A percentile compares a stretch with the other conserved stretches of the same genome.
Conservation (phyloP, 495 filamentous ascomycete species). For the Penicillium silybi region DNA sequence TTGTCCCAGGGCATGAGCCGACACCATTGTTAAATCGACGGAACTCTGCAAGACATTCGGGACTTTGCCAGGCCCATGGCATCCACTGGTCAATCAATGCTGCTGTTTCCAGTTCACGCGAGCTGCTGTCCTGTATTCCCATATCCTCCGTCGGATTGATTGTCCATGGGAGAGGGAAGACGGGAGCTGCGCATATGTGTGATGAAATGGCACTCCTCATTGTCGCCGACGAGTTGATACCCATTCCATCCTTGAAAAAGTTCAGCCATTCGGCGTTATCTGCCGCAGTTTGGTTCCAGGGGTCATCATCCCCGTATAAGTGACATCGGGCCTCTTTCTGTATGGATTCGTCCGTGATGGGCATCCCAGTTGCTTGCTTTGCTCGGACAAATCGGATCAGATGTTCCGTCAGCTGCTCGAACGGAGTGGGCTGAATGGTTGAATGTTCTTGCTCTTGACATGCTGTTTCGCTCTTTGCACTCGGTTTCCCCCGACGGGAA, state of each 20-base stretch:
- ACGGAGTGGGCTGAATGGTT: neutral
- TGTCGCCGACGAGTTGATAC: neutral
- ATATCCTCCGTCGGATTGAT: neutral
- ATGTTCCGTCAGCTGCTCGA: constrained; percentile 8
- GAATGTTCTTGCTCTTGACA: neutral
- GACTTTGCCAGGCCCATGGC: constrained; percentile 17
- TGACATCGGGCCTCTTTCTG: constrained; percentile 53
- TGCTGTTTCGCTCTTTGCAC: neutral
- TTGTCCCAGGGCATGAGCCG: neutral
- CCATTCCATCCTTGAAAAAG: constrained; percentile 47
- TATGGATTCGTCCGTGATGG: constrained; percentile 49
- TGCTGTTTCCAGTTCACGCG: neutral
- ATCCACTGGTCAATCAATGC: neutral
- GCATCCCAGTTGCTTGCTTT: constrained; percentile 31
- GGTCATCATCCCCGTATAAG: constrained; percentile 57
- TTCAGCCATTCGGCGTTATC: constrained; percentile 55
- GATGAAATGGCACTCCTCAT: neutral
- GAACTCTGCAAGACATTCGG: constrained; percentile 16
- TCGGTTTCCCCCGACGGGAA: neutral
- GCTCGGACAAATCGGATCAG: constrained; percentile 43
- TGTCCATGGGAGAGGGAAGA: neutral
- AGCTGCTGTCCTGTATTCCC: neutral
- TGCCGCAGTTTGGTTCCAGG: constrained; percentile 60
- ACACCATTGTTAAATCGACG: neutral
- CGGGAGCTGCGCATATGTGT: neutral